phyloP scores from a whole-genome alignment of 345 rosid species.

The Syzygium jambos region DNA sequence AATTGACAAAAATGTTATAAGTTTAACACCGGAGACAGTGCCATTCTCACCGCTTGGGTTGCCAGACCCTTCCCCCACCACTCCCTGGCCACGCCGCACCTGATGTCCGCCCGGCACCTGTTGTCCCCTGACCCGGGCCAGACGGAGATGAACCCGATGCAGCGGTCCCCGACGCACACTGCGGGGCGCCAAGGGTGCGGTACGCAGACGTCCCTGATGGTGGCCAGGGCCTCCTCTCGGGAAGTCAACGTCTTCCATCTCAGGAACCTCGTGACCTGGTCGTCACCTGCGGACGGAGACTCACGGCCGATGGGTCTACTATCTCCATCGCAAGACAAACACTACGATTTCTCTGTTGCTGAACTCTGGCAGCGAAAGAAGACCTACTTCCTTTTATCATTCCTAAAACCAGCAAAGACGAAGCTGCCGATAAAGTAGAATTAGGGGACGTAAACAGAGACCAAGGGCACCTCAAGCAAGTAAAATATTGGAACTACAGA shows the following conservation, averaged over 20 bases:
- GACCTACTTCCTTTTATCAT: background rate
- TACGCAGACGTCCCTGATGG: conserved; percentile 11
- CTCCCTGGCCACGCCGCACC: conserved; percentile 27
- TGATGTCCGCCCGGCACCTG: conserved; percentile 18
- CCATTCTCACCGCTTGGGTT: conserved; percentile 32
- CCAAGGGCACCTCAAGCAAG: too few species aligned
- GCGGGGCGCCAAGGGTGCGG: conserved; percentile 44
- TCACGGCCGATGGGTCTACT: background rate
- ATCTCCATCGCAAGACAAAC: background rate
- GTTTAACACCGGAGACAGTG: conserved; percentile 16
- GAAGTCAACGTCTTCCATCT: background rate
- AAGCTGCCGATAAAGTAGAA: background rate
- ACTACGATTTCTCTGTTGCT: background rate
- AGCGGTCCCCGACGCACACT: conserved; percentile 15
- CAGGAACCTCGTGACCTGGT: conserved; percentile 5
- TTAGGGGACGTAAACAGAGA: too few species aligned
- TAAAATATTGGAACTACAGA: background rate
- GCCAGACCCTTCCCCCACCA: conserved; percentile 46
- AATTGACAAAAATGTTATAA: too few species aligned
- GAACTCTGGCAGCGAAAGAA: background rate
- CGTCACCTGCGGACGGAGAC: conserved; percentile 17
- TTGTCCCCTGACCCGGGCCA: conserved; percentile 20
- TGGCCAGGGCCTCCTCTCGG: background rate
- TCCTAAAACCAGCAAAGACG: background rate
- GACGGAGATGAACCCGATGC: conserved; percentile 26